phyloP scores from a whole-genome alignment of 345 rosid genomes.

The Hibiscus syriacus region DNA sequence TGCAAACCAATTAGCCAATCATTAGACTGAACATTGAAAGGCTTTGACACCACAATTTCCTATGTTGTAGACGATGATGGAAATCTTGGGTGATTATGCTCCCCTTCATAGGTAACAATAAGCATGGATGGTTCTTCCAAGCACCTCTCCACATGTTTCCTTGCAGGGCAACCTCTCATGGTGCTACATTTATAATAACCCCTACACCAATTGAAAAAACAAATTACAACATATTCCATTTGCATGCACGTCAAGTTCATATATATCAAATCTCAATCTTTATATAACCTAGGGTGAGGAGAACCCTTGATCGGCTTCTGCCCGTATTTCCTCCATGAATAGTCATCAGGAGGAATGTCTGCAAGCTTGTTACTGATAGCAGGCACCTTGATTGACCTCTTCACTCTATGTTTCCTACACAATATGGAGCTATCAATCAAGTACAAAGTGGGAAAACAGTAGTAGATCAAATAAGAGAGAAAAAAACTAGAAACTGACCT shows the following conservation, averaged over 20 bases:
- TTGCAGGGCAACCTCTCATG: constrained; percentile 97
- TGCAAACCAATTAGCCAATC: constrained; percentile 11
- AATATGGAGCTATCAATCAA: constrained; percentile 13
- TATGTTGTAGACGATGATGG: constrained; percentile 64
- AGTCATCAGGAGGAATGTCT: constrained; percentile 80
- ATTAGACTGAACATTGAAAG: constrained; percentile 6
- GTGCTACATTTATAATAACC: constrained; percentile 98
- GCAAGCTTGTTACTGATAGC: constrained; percentile 80
- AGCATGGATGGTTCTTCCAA: constrained; percentile 92
- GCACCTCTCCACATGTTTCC: constrained; percentile 98
- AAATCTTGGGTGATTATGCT: constrained; percentile 72
- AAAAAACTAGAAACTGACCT: constrained; percentile 35
- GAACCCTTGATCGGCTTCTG: constrained; percentile 86
- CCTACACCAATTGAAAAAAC: constrained; percentile 25
- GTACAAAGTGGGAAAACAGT: not conserved
- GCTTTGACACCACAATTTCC: constrained; percentile 16
- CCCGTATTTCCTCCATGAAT: constrained; percentile 79
- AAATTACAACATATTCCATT: not conserved
- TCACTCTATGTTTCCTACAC: constrained; percentile 66
- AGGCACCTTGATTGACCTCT: constrained; percentile 73
- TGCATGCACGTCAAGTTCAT: not conserved
- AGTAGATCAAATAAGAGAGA: not conserved
- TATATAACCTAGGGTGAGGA: constrained; percentile 58
- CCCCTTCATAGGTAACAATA: constrained; percentile 89
- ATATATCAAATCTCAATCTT: not conserved